Conservation (phyloP, 176 grass and related monocot genomes). For the Oryza meridionalis region DNA sequence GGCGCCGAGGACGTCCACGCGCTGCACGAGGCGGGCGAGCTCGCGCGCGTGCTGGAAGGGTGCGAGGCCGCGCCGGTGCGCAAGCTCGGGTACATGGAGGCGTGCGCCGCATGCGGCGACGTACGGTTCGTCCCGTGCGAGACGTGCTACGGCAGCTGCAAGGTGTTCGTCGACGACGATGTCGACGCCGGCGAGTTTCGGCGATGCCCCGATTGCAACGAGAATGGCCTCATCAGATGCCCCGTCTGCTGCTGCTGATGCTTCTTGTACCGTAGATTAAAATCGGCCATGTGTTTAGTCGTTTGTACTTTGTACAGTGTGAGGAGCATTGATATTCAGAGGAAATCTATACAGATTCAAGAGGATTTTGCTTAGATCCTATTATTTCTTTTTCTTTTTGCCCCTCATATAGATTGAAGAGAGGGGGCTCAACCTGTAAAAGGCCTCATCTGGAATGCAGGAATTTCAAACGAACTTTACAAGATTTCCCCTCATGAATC, state of each 20-base stretch:
- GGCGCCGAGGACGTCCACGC: constrained; percentile 66
- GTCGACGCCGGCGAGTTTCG: constrained; percentile 48
- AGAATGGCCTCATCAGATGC: constrained; percentile 77
- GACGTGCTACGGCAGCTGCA: constrained; percentile 80
- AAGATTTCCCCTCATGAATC: not conserved
- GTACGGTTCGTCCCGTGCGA: constrained; percentile 77
- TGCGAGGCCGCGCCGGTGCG: constrained; percentile 50
- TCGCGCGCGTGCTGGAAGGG: constrained; percentile 46
- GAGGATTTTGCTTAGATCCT: constrained; percentile 29
- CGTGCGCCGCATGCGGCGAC: constrained; percentile 68
- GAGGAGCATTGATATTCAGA: constrained; percentile 32
- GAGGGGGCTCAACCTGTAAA: not conserved
- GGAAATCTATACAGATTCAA: not conserved
- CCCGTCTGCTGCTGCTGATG: constrained; percentile 62
- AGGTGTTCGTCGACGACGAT: constrained; percentile 55
- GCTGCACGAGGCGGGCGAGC: constrained; percentile 60
- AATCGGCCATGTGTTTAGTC: not conserved
- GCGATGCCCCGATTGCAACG: constrained; percentile 79
- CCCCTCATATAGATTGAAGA: not conserved
- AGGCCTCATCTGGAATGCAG: no score
- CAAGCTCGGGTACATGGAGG: constrained; percentile 55
- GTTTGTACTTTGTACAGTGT: constrained; percentile 50
- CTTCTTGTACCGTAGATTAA: constrained; percentile 21
- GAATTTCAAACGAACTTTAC: no score
- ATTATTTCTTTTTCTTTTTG: not conserved